These are phyloP conservation scores for Cercospora nicotianae DNA, from an alignment of 2,329 filamentous ascomycete species.

Conservation along the genomic window DNA sequence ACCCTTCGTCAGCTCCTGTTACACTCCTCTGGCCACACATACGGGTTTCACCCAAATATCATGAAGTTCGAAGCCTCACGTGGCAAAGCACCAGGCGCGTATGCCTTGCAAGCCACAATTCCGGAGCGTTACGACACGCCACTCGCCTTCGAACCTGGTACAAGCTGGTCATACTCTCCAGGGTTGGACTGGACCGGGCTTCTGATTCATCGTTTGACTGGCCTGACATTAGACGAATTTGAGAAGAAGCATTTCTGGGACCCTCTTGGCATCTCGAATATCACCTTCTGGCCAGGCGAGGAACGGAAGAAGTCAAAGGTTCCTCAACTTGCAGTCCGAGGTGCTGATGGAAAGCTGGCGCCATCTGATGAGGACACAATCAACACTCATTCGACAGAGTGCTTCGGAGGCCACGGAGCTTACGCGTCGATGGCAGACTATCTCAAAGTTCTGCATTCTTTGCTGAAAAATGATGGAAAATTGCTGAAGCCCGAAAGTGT, in stretches of 20 bases:
- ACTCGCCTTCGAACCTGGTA: conserved; percentile 54
- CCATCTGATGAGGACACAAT: conserved; percentile 24
- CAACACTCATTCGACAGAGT: conserved; percentile 34
- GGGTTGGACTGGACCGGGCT: conserved; percentile 56
- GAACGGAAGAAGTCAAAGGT: conserved; percentile 22
- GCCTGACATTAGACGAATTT: conserved; percentile 45
- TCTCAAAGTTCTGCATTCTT: conserved; percentile 47
- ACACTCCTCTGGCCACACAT: conserved; percentile 53
- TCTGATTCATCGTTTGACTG: conserved; percentile 52
- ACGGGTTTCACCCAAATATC: conserved; percentile 44
- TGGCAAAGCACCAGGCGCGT: conserved; percentile 12
- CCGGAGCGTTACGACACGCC: conserved; percentile 48
- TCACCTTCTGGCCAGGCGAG: conserved; percentile 36
- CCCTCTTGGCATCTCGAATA: conserved; percentile 45
- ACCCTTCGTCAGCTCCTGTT: conserved; percentile 54
- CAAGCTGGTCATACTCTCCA: conserved; percentile 53
- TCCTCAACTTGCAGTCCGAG: conserved; percentile 29
- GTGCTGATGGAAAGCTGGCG: conserved; percentile 24
- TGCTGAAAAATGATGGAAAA: conserved; percentile 53
- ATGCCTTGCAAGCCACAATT: conserved; percentile 36
- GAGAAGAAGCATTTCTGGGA: conserved; percentile 49
- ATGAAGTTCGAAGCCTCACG: conserved; percentile 29
- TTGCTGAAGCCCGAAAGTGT: conserved; percentile 48
- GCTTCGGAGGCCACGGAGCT: conserved; percentile 38
- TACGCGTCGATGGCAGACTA: conserved; percentile 44